Evolutionary conservation across 371 early-diverging fungal genomes (phyloP).

Genomic region (Mortierella sp.): DNA sequence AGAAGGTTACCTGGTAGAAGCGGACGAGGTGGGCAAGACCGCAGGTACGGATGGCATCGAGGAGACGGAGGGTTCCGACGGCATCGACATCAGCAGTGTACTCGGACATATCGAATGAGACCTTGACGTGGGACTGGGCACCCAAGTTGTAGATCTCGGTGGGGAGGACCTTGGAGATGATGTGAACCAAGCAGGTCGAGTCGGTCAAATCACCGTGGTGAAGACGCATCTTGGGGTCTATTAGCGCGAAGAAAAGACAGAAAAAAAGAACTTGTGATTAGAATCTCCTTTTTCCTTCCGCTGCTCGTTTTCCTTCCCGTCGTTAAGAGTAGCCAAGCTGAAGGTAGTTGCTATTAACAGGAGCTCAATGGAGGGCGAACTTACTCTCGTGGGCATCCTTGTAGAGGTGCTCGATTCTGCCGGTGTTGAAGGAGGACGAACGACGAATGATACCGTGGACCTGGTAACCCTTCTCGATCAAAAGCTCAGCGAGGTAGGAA

Average conservation of each 20-base stretch:
- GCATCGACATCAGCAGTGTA: slow-evolving; percentile 93
- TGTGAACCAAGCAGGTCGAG: slow-evolving; percentile 85
- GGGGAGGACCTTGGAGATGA: slow-evolving; percentile 82
- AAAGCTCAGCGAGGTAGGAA: slow-evolving; percentile 83
- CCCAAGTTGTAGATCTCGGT: slow-evolving; percentile 87
- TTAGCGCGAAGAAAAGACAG: slow-evolving; percentile 79
- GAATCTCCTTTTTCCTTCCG: neutral
- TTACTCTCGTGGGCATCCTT: slow-evolving; percentile 78
- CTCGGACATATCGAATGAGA: slow-evolving; percentile 92
- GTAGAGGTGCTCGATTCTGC: slow-evolving; percentile 87
- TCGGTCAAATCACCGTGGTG: slow-evolving; percentile 93
- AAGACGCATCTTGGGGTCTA: slow-evolving; percentile 83
- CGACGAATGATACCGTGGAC: slow-evolving; percentile 90
- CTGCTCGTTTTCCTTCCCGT: neutral
- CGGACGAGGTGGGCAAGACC: slow-evolving; percentile 78
- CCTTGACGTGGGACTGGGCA: slow-evolving; percentile 89
- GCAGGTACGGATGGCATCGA: slow-evolving; percentile 88
- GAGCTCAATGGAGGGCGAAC: slow-evolving; percentile 12
- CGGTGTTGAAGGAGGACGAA: slow-evolving; percentile 89
- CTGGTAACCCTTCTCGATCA: slow-evolving; percentile 83
- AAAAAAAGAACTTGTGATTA: slow-evolving; percentile 43
- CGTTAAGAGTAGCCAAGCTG: neutral
- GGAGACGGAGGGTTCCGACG: slow-evolving; percentile 86
- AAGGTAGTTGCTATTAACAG: neutral
- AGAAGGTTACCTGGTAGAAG: slow-evolving; percentile 85